Evolutionary conservation across 148 eudicot species (phyloP), one percentile per base, ranked within the genome.

Genomic region (Linanthus parryae): DNA sequence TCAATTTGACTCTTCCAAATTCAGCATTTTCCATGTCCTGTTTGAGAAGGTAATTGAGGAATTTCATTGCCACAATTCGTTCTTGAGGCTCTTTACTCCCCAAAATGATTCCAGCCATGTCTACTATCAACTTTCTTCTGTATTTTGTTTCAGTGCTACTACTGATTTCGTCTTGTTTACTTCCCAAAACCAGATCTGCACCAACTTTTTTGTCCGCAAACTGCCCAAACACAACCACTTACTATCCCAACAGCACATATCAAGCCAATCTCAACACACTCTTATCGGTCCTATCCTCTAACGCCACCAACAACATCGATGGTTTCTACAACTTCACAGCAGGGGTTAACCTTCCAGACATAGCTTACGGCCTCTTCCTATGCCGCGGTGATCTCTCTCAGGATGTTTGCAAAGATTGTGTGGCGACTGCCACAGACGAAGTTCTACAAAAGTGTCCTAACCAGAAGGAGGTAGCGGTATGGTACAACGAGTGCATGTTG

Each of bases 331-430:
- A 16, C 38, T 28, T 4, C 37, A 49, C 55, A 2, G 46, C 55
- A 15, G 72, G 58, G 0, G 22, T 0, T 39, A 8, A 8, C 49
- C 15, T n/a, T 0, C 13, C 27, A 1, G 40, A 47, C 29, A 2
- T 31, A 2, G 64, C 63, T 48, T 63, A 70, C 27, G 75, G 75
- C 53, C 57, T 55, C 44, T 75, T 52, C 58, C 53, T 70, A 7
- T 75, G 80, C 57, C 69, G 67, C 1, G 69, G 73, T 0, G 80
- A 70, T 48, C 52, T 62, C 7, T 37, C 31, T 5, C 13, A 12
- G 17, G n/a, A 19, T 23, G 14, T 16, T 0, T 75, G 75, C 7
- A 14, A 12, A 6, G 21, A 44, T 11, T 74, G 79, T 13, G 75
- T 74, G 4, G 5, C 21, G 3, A 34, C 35, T 26, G 63, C 69